phyloP scores from a whole-genome alignment of 257 asterid genomes.

The Eucommia ulmoides region DNA sequence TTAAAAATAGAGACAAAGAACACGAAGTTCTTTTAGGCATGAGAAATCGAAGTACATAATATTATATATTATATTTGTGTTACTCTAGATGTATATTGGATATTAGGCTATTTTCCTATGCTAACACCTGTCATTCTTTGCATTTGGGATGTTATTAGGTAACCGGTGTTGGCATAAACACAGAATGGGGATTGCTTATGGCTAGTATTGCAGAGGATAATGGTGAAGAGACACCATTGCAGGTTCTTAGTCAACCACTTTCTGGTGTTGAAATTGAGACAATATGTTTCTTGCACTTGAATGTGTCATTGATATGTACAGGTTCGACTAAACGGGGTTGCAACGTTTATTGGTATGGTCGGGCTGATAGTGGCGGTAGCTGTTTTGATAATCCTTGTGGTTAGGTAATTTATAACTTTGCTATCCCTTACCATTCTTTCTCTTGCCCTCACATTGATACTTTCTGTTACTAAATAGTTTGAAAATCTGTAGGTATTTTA shows the following conservation, averaged over 20 bases:
- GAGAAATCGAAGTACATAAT: too few species aligned
- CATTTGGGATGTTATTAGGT: constrained; percentile 51
- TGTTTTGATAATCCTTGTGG: constrained; percentile 64
- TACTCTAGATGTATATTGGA: too few species aligned
- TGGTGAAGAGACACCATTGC: constrained; percentile 98
- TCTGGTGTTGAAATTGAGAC: too few species aligned
- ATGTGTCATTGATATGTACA: constrained; percentile 16
- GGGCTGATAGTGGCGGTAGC: constrained; percentile 72
- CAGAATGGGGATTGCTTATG: constrained; percentile 98
- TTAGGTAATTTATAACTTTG: constrained; percentile 37
- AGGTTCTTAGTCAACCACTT: too few species aligned
- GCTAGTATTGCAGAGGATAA: constrained; percentile 97
- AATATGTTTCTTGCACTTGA: too few species aligned
- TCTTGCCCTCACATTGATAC: too few species aligned
- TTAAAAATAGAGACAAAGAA: too few species aligned
- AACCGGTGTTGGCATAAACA: constrained; percentile 78
- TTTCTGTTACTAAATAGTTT: too few species aligned
- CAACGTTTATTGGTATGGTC: constrained; percentile 81
- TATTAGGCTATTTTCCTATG: background rate
- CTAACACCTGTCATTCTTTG: too few species aligned
- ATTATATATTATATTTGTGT: too few species aligned
- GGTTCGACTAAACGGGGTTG: constrained; percentile 93
- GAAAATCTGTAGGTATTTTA: constrained; percentile 55
- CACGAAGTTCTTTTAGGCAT: too few species aligned
- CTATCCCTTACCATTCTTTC: too few species aligned